Conservation (phyloP, 1,139 yeast species). For the Yamadazyma diospyri region DNA sequence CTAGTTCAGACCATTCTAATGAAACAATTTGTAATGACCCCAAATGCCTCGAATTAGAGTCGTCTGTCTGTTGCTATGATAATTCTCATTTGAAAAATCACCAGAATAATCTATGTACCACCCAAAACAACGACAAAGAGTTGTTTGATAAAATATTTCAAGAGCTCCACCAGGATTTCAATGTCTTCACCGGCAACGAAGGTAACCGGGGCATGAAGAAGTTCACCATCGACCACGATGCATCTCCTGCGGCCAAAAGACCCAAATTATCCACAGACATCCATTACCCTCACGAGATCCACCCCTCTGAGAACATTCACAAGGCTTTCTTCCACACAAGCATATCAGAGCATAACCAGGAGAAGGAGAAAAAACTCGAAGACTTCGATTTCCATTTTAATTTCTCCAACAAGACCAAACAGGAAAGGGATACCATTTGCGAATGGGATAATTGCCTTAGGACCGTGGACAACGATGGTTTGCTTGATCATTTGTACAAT, state of each 20-base stretch:
- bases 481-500: conserved; percentile 55
- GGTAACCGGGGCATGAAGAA: not conserved
- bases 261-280: conserved; percentile 10
- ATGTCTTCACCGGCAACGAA: conserved; percentile 5
- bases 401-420: conserved; percentile 27
- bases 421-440: conserved; percentile 25
- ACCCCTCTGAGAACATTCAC: conserved; percentile 26
- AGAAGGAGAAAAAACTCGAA: conserved; percentile 9
- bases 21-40: conserved; percentile 13
- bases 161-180: conserved; percentile 16
- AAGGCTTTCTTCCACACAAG: conserved; percentile 47
- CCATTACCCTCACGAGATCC: conserved; percentile 39
- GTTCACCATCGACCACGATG: not conserved
- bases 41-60: conserved; percentile 10
- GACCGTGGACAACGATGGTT: conserved; percentile 38
- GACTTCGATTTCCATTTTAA: conserved; percentile 45
- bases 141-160: conserved; percentile 15
- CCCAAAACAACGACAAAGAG: conserved; percentile 12
- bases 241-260: conserved; percentile 1
- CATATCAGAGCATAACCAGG: conserved; percentile 24
- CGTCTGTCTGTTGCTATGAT: conserved; percentile 18
- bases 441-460: conserved; percentile 56
- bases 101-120: conserved; percentile 28
- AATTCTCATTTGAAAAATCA: conserved; percentile 15
- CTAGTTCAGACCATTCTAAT: not conserved